Base-by-base conservation (phyloP, 768 basidiomycete species). In the Pleurotus sapidus region DNA sequence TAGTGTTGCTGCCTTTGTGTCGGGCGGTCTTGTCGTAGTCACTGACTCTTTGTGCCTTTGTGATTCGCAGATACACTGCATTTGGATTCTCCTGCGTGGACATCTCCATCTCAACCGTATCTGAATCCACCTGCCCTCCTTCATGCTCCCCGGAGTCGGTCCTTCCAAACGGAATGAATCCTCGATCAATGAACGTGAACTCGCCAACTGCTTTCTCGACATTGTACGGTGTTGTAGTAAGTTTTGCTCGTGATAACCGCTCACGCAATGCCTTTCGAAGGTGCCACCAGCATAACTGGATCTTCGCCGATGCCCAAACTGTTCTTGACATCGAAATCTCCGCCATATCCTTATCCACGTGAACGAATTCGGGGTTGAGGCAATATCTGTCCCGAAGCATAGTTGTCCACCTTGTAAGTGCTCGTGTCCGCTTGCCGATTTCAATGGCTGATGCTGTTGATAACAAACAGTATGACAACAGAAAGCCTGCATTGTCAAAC, bases 61-160 rank as follows among this genome's bases (percentile, higher is more conserved):
- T 30, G 27, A 30, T 30, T 43, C 5, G 42, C 20, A 43, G 20
- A 43, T 43, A 43, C 20, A 43, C n/a, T 43, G 42, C 42, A 43
- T 43, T 43, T 9, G 42, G 42, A n/a, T 43, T 43, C 20, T n/a
- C 12, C 15, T 20, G n/a, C 8, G 6, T 5, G 8, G 3, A 4
- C 42, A 20, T 43, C n/a, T n/a, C 42, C 15, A n/a, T 43, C 5
- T 4, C 8, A 15, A 5, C 18, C 27, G n/a, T 30, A 30, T 30
- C n/a, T 47, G 23, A 27, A 25, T 0, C 75, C 74, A 12, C 67
- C 86, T 40, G 30, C 23, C 66, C 64, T 23, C 64, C 67, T 47
- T 68, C 63, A 40, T 64, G 63, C 47, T 68, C 67, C 38, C 53
- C 43, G 2, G 30, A 14, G 56, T 68, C 64, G 24, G 54, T 49